Percentiles rank a stretch among this genome's conserved stretches.
These are phyloP conservation scores for Auriscalpium vulgare DNA, from an alignment of 768 basidiomycete species.

Conservation along the genomic window DNA sequence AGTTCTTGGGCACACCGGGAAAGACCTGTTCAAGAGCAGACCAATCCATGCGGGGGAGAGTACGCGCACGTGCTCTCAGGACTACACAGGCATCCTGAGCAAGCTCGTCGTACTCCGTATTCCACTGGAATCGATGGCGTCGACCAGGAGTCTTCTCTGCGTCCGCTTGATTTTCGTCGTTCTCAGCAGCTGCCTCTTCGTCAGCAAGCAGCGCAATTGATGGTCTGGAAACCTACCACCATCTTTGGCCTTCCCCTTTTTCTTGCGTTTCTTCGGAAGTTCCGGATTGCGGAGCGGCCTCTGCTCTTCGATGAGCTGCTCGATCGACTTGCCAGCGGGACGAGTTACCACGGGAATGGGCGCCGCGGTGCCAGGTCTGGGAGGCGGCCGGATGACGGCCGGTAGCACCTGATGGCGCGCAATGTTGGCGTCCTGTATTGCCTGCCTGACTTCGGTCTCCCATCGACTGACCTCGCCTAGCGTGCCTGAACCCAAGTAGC, in stretches of 20 bases:
- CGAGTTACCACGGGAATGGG: slow-evolving; percentile 35
- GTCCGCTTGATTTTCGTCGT: background rate
- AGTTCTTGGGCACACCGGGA: slow-evolving; percentile 64
- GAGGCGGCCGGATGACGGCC: no score
- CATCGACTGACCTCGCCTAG: slow-evolving; percentile 44
- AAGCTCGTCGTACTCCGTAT: slow-evolving; percentile 79
- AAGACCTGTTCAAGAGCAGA: slow-evolving; percentile 70
- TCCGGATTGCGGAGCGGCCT: slow-evolving; percentile 34
- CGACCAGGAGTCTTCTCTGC: slow-evolving; percentile 26
- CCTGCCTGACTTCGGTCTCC: slow-evolving; percentile 52
- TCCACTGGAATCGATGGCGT: slow-evolving; percentile 77
- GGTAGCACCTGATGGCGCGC: no score
- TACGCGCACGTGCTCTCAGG: slow-evolving; percentile 69
- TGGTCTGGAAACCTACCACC: background rate
- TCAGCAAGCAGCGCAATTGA: background rate
- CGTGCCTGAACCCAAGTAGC: slow-evolving; percentile 52
- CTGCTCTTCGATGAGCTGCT: slow-evolving; percentile 42
- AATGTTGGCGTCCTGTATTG: slow-evolving; percentile 42
- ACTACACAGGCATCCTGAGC: slow-evolving; percentile 80
- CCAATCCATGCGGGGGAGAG: slow-evolving; percentile 55
- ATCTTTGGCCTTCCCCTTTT: slow-evolving; percentile 20
- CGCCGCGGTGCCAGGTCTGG: no score
- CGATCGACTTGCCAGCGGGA: slow-evolving; percentile 44
- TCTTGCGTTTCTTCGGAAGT: slow-evolving; percentile 6
- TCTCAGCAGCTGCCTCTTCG: background rate